These are phyloP conservation scores for Acer negundo DNA, from an alignment of 345 rosid genomes.

Conservation along the genomic window DNA sequence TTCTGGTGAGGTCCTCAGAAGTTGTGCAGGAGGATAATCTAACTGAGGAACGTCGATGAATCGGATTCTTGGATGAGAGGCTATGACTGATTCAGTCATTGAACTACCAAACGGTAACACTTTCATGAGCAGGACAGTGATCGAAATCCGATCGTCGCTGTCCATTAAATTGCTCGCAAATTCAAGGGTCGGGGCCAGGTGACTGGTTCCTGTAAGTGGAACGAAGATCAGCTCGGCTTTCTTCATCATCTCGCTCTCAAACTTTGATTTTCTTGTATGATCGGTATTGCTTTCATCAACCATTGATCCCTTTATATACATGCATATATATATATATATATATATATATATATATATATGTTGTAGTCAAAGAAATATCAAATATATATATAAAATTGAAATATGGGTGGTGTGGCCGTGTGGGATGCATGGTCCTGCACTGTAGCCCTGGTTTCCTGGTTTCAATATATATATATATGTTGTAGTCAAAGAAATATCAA, in stretches of 20 bases:
- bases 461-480: too few relatives aligned
- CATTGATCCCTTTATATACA: too few relatives aligned
- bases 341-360: too few relatives aligned
- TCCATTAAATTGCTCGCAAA: slow-evolving; percentile 43
- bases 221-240: slow-evolving; percentile 37
- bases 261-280: too few relatives aligned
- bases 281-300: too few relatives aligned
- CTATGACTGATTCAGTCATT: neutral
- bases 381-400: too few relatives aligned
- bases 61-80: slow-evolving; percentile 30
- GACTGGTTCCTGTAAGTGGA: slow-evolving; percentile 41
- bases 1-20: slow-evolving; percentile 21
- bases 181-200: slow-evolving; percentile 46
- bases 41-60: slow-evolving; percentile 34
- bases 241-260: slow-evolving; percentile 12
- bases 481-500: too few relatives aligned
- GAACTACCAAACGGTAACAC: neutral
- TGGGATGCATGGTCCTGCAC: too few relatives aligned
- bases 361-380: too few relatives aligned
- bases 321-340: too few relatives aligned
- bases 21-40: slow-evolving; percentile 28
- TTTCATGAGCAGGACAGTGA: slow-evolving; percentile 34
- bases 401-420: too few relatives aligned
- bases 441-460: too few relatives aligned
- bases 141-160: slow-evolving; percentile 31